Evolutionary conservation across 2,329 filamentous ascomycete species (phyloP).

Genomic region (Epichloe scottii): DNA sequence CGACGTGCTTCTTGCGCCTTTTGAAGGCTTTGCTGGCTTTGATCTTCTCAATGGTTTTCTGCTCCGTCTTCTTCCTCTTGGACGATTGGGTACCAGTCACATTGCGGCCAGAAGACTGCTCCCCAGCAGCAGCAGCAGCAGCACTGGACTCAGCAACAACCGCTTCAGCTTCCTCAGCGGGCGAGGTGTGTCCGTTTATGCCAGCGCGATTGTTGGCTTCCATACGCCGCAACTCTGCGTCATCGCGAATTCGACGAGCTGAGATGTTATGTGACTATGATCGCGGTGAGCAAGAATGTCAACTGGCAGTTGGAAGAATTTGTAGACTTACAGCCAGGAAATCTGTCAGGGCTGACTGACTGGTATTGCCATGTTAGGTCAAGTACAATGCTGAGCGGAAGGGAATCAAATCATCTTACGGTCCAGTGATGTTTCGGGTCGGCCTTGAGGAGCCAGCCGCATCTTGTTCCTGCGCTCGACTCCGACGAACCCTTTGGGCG

Average conservation of each 20-base stretch:
- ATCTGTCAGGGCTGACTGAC: conserved; percentile 41
- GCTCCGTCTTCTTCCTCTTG: conserved; percentile 33
- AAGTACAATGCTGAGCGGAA: background rate
- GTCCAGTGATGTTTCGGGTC: conserved; percentile 24
- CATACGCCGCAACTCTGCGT: conserved; percentile 36
- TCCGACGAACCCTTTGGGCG: conserved; percentile 5
- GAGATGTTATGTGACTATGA: conserved; percentile 59
- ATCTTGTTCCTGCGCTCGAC: conserved; percentile 7
- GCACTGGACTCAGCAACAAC: conserved; percentile 13
- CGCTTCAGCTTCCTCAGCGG: conserved; percentile 5
- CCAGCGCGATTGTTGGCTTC: conserved; percentile 15
- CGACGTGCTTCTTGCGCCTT: conserved; percentile 32
- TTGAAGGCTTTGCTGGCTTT: conserved; percentile 48
- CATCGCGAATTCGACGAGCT: conserved; percentile 38
- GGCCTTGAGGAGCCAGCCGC: conserved; percentile 11
- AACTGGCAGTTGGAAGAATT: background rate
- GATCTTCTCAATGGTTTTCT: conserved; percentile 46
- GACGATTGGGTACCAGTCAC: conserved; percentile 13
- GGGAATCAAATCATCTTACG: conserved; percentile 17
- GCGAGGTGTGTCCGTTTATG: conserved; percentile 11
- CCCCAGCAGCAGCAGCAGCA: conserved; percentile 7
- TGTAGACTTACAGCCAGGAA: conserved; percentile 34
- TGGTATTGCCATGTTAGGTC: conserved; percentile 11
- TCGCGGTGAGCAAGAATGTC: conserved; percentile 10
- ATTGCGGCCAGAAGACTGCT: conserved; percentile 16